Evolutionary conservation across 371 early-diverging fungal species (phyloP).

Genomic region (Zychaea mexicana): DNA sequence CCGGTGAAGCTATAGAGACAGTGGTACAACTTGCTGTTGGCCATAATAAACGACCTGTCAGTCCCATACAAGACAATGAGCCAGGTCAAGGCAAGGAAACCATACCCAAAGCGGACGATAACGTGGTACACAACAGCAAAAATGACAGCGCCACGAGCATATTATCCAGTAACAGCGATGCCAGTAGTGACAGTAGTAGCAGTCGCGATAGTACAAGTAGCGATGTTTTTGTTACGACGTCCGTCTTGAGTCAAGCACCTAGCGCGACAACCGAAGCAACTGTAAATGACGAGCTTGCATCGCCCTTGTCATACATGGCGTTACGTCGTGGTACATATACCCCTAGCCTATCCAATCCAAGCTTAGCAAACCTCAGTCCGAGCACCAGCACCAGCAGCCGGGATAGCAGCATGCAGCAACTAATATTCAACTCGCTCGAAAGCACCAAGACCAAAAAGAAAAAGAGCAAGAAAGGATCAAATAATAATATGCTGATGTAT

Average conservation of each 20-base stretch:
- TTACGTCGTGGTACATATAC: background rate
- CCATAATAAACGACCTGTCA: constrained; percentile 16
- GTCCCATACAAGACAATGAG: constrained; percentile 10
- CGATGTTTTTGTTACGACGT: constrained; percentile 5
- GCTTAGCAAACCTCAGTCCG: constrained; percentile 6
- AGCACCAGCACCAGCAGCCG: constrained; percentile 15
- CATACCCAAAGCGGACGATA: background rate
- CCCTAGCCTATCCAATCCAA: constrained; percentile 10
- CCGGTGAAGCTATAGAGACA: constrained; percentile 9
- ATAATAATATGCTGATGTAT: constrained; percentile 28
- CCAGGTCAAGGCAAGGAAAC: background rate
- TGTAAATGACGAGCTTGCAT: constrained; percentile 11
- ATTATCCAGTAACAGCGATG: background rate
- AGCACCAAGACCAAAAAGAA: background rate
- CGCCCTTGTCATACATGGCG: constrained; percentile 6
- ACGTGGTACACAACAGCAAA: background rate
- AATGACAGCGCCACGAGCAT: constrained; percentile 5
- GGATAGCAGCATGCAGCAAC: constrained; percentile 7
- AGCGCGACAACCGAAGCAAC: constrained; percentile 8
- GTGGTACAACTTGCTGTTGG: constrained; percentile 8
- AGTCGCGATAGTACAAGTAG: constrained; percentile 3
- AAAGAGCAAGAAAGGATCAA: constrained; percentile 22
- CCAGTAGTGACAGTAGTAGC: background rate
- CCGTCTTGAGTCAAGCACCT: constrained; percentile 17
- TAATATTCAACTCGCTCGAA: constrained; percentile 5